Conservation (phyloP, 2,329 filamentous ascomycete species). For the Cordyceps sp. region DNA sequence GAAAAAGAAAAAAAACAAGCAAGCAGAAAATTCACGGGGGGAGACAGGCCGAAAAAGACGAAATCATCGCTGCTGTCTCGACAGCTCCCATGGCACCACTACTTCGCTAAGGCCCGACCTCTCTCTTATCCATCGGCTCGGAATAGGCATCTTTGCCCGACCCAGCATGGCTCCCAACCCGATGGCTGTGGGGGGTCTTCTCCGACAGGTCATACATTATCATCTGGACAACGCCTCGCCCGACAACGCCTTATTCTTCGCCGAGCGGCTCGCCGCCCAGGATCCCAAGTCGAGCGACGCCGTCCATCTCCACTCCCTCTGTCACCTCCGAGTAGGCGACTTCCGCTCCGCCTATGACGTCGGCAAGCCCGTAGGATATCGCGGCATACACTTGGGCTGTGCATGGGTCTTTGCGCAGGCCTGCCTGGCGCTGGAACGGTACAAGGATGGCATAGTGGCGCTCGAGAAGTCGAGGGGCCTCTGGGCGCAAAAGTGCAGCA, state of each 20-base stretch:
- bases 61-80: too few species aligned
- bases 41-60: too few species aligned
- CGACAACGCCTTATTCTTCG: constrained; percentile 86
- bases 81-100: too few species aligned
- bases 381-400: constrained; percentile 68
- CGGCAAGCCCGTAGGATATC: constrained; percentile 52
- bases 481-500: constrained; percentile 60
- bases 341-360: constrained; percentile 74
- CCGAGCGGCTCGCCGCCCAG: constrained; percentile 70
- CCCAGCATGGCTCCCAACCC: constrained; percentile 34
- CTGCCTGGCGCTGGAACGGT: constrained; percentile 62
- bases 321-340: constrained; percentile 69
- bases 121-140: constrained; percentile 1
- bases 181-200: constrained; percentile 30
- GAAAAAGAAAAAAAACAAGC: too few species aligned
- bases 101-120: too few species aligned
- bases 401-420: constrained; percentile 84
- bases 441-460: constrained; percentile 65
- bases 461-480: constrained; percentile 66
- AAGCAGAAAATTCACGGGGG: too few species aligned
- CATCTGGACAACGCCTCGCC: constrained; percentile 79
- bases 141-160: not conserved
- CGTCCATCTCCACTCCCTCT: constrained; percentile 67
- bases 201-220: constrained; percentile 46
- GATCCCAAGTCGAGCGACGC: constrained; percentile 71